These are phyloP conservation scores for Ustilago sp. DNA, from an alignment of 1,284 basidiomycete species.

Conservation along the genomic window DNA sequence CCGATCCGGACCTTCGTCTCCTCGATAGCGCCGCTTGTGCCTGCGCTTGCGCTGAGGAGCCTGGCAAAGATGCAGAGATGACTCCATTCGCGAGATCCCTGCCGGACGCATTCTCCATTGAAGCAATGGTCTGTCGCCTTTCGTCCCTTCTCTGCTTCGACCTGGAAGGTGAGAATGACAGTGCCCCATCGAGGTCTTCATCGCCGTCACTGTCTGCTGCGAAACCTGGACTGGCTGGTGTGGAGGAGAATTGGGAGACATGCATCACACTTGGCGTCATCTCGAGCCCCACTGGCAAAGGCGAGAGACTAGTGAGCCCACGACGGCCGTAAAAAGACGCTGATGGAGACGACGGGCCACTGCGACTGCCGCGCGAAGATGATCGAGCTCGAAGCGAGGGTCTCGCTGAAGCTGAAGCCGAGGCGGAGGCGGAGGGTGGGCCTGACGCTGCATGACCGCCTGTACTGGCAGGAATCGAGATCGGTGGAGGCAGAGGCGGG, in stretches of 20 bases:
- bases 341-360: constrained; percentile 44
- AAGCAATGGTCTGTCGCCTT: constrained; percentile 21
- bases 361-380: constrained; percentile 42
- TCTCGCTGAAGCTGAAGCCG: constrained; percentile 6
- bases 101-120: constrained; percentile 4
- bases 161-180: constrained; percentile 41
- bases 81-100: constrained; percentile 1
- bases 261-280: constrained; percentile 40
- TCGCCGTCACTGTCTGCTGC: constrained; percentile 47
- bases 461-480: constrained; percentile 28
- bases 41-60: constrained; percentile 20
- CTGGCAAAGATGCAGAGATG: constrained; percentile 14
- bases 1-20: constrained; percentile 26
- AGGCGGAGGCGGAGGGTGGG: constrained; percentile 15
- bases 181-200: constrained; percentile 25
- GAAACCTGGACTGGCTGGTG: constrained; percentile 33
- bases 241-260: constrained; percentile 26
- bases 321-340: constrained; percentile 49
- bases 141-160: constrained; percentile 40
- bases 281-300: constrained; percentile 40
- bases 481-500: constrained; percentile 45
- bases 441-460: constrained; percentile 5
- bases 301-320: constrained; percentile 42
- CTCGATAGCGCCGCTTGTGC: constrained; percentile 25
- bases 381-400: constrained; percentile 33